Percentiles rank a stretch among this genome's conserved stretches.
Evolutionary conservation across 2,329 filamentous ascomycete genomes (phyloP).

Genomic region (Penicillium paneum): DNA sequence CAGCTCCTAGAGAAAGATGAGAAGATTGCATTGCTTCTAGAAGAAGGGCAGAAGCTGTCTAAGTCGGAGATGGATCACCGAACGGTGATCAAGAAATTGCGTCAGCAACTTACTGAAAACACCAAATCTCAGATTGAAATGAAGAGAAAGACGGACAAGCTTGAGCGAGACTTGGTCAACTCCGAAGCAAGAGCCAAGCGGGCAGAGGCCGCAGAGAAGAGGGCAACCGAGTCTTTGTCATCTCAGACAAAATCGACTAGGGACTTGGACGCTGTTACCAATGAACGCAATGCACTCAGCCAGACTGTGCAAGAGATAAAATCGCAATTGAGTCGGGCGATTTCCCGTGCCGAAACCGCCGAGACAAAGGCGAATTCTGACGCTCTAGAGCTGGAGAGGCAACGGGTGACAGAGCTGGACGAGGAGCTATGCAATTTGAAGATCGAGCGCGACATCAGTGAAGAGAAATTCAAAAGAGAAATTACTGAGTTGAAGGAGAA

Average conservation of each 20-base stretch:
- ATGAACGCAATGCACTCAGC: conserved; percentile 62
- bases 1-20: conserved; percentile 86
- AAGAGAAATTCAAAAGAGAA: conserved; percentile 68
- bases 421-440: conserved; percentile 63
- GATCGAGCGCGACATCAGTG: conserved; percentile 72
- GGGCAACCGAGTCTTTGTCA: conserved; percentile 55
- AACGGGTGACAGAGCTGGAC: conserved; percentile 53
- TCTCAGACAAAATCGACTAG: conserved; percentile 51
- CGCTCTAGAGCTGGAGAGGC: conserved; percentile 64
- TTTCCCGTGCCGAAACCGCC: conserved; percentile 63
- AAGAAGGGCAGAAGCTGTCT: conserved; percentile 86
- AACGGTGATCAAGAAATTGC: conserved; percentile 76
- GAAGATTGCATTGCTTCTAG: conserved; percentile 82
- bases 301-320: conserved; percentile 66
- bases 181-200: conserved; percentile 58
- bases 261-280: conserved; percentile 60
- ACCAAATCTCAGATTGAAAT: conserved; percentile 51
- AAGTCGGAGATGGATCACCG: conserved; percentile 82
- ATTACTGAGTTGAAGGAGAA: conserved; percentile 71
- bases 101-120: conserved; percentile 51
- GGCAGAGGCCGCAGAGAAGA: conserved; percentile 58
- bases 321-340: conserved; percentile 64
- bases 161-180: conserved; percentile 54
- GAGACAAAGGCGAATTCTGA: conserved; percentile 66
- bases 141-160: conserved; percentile 56